Evolutionary conservation across 1,139 yeast species (phyloP).

Genomic region (Yamadazyma atlantica): DNA sequence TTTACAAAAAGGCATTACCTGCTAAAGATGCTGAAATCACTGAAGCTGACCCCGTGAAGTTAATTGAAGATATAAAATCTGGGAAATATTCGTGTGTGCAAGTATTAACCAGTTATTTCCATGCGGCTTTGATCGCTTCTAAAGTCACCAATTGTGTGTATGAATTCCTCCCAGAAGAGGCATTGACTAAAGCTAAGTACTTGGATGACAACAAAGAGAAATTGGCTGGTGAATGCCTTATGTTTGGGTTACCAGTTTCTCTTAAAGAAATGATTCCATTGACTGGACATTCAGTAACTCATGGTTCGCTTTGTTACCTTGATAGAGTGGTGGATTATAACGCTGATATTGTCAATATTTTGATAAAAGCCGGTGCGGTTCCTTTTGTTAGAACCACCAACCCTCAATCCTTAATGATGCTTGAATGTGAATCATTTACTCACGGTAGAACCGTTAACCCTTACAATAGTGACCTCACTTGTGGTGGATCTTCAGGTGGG

Average conservation of each 20-base stretch:
- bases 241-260: slow-evolving; percentile 26
- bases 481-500: slow-evolving; percentile 42
- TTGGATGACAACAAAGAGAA: slow-evolving; percentile 18
- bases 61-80: slow-evolving; percentile 13
- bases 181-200: slow-evolving; percentile 17
- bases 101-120: slow-evolving; percentile 29
- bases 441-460: slow-evolving; percentile 57
- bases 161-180: slow-evolving; percentile 22
- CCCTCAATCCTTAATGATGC: slow-evolving; percentile 59
- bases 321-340: slow-evolving; percentile 21
- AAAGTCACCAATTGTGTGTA: slow-evolving; percentile 23
- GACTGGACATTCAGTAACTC: slow-evolving; percentile 7
- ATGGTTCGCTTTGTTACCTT: slow-evolving; percentile 2
- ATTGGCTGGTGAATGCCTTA: slow-evolving; percentile 13
- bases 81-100: slow-evolving; percentile 21
- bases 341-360: slow-evolving; percentile 22
- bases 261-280: slow-evolving; percentile 20
- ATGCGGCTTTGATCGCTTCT: slow-evolving; percentile 22
- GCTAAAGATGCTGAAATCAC: slow-evolving; percentile 15
- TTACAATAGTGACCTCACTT: slow-evolving; percentile 48
- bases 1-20: slow-evolving; percentile 15
- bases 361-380: slow-evolving; percentile 20
- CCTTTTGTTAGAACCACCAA: slow-evolving; percentile 45
- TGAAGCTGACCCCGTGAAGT: slow-evolving; percentile 17
- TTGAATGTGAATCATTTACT: slow-evolving; percentile 50